Evolutionary conservation across 169 alveolate species (phyloP), one percentile per base, ranked within the genome.

Genomic region (Cytauxzoon felis): DNA sequence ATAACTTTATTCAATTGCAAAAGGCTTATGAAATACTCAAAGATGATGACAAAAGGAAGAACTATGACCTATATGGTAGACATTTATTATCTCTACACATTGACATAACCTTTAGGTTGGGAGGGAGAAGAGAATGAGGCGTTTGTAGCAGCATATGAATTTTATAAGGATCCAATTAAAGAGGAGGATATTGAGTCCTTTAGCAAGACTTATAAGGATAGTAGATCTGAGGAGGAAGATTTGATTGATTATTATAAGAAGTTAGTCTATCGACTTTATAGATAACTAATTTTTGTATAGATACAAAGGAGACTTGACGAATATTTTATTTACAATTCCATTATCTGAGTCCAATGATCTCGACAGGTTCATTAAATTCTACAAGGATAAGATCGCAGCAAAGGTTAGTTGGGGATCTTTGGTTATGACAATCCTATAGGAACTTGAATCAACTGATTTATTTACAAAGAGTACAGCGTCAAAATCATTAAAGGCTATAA

Each of bases 11-110:
- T 2, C 91, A 85, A 68, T 72, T 85, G 6, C 82, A 79, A 19
- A 80, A 85, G 29, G 91, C 91, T 27, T 85, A 85, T 33, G 91
- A 85, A 27, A 80, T 85, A 38, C 71, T 85, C 48, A 85, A 63
- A 60, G 89, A 85, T 48, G 88, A 78, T 1, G 80, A 72, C 30
- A 59, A 47, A 27, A 61, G 91, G 33, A 57, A 73, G 48, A 73
- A 80, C 23, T 85, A 85, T 60, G 91, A 85, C 60, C 63, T 57
- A 9, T 85, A 42, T 32, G 91, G 91, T 33, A 47, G 24, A 49
- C 64, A 41, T 3, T 56, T 40, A 32, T 48, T 24, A 4, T 52
- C 34, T 13, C 18, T 6, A 53, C 8, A 9, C 13, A 11, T 24
- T 19, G 19, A 3, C 32, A 4, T 8, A 32, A 26, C 7, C 5